Conservation (phyloP, 2,329 filamentous ascomycete species). For the Sporothrix sp. region DNA sequence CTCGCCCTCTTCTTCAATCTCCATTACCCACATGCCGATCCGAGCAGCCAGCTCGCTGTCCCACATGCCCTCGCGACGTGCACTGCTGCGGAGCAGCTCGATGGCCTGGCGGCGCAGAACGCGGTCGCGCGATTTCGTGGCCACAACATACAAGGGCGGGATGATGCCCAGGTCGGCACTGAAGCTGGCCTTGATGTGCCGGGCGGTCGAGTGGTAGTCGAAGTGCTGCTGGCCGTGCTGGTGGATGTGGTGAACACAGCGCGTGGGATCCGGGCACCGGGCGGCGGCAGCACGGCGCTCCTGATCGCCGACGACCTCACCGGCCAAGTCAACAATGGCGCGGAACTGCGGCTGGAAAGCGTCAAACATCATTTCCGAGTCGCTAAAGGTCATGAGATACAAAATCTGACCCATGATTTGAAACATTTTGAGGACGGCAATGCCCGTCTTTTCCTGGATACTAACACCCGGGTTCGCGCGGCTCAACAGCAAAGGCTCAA, state of each 20-base stretch:
- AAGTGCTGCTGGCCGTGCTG: conserved; percentile 28
- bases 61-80: conserved; percentile 60
- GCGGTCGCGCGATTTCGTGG: conserved; percentile 54
- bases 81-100: conserved; percentile 47
- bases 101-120: conserved; percentile 50
- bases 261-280: conserved; percentile 34
- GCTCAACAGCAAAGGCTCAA: conserved; percentile 43
- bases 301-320: conserved; percentile 50
- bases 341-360: conserved; percentile 41
- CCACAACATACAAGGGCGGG: conserved; percentile 55
- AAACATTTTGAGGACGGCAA: conserved; percentile 53
- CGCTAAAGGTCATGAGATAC: conserved; percentile 51
- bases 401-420: conserved; percentile 49
- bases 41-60: conserved; percentile 50
- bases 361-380: conserved; percentile 50
- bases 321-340: conserved; percentile 46
- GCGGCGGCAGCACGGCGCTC: conserved; percentile 40
- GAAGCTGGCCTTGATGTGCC: conserved; percentile 52
- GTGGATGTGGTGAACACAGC: conserved; percentile 27
- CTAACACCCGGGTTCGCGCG: conserved; percentile 39
- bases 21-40: conserved; percentile 46
- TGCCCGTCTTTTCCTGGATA: conserved; percentile 48
- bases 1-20: conserved; percentile 42
- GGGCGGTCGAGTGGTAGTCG: conserved; percentile 30
- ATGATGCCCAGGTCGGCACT: conserved; percentile 56